Evolutionary conservation across 1,139 yeast species (phyloP).

Genomic region (Yamadazyma conglobata): DNA sequence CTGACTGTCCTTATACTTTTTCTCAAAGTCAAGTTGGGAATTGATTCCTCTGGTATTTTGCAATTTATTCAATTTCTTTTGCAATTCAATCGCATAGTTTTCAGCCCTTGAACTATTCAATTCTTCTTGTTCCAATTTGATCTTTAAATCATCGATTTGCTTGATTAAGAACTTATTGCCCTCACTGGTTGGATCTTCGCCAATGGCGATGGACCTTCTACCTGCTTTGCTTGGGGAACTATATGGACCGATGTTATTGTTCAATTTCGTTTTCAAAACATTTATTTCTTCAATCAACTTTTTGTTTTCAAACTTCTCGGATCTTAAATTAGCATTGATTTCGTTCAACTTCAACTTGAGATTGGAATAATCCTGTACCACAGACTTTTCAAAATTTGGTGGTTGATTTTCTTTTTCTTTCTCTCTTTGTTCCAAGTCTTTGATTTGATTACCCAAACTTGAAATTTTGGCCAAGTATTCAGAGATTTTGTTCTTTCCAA

Average conservation of each 20-base stretch:
- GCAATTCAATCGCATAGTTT: slow-evolving; percentile 44
- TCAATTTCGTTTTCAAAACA: slow-evolving; percentile 46
- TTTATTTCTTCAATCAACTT: slow-evolving; percentile 56
- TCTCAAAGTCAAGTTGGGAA: slow-evolving; percentile 34
- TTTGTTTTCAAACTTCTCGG: slow-evolving; percentile 52
- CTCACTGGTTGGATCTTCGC: slow-evolving; percentile 25
- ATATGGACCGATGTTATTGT: slow-evolving; percentile 19
- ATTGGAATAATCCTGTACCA: slow-evolving; percentile 45
- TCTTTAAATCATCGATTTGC: slow-evolving; percentile 36
- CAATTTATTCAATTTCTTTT: slow-evolving; percentile 42
- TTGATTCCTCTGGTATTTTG: slow-evolving; percentile 41
- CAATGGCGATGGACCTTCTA: slow-evolving; percentile 34
- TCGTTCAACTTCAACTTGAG: slow-evolving; percentile 54
- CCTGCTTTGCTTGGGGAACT: slow-evolving; percentile 21
- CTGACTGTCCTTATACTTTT: slow-evolving; percentile 37
- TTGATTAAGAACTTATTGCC: slow-evolving; percentile 23
- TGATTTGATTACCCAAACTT: slow-evolving; percentile 19
- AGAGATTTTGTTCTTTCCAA: slow-evolving; percentile 28
- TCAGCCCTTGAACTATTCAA: slow-evolving; percentile 44
- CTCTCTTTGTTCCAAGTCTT: slow-evolving; percentile 15
- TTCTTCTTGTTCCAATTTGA: slow-evolving; percentile 40
- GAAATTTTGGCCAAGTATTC: slow-evolving; percentile 26
- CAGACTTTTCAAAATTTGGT: slow-evolving; percentile 20
- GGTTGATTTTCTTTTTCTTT: slow-evolving; percentile 40
- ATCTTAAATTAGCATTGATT: slow-evolving; percentile 46